phyloP scores from a whole-genome alignment of 306 rosid species.

The Dalbergia cochinchinensis region DNA sequence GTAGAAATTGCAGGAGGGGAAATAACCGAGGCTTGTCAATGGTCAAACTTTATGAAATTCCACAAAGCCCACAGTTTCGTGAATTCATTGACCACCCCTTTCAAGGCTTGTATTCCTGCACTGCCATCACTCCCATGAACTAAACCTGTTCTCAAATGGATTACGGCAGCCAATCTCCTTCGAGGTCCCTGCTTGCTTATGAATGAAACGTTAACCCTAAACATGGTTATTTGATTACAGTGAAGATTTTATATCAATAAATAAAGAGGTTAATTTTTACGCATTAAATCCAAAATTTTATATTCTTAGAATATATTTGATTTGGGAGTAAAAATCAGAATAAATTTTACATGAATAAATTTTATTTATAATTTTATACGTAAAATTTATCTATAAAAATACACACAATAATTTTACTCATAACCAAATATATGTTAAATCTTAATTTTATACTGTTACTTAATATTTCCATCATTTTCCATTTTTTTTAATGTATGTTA shows the following conservation, averaged over 20 bases:
- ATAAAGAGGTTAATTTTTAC: no score
- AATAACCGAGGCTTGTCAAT: constrained; percentile 4
- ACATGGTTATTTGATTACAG: no score
- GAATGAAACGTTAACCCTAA: neutral
- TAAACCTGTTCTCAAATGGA: neutral
- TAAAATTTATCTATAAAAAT: no score
- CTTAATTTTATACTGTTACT: neutral
- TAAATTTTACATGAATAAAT: no score
- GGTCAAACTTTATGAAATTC: constrained; percentile 38
- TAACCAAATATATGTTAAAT: no score
- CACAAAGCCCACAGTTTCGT: constrained; percentile 11
- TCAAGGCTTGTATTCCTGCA: neutral
- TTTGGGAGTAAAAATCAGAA: no score
- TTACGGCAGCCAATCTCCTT: neutral
- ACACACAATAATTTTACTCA: no score
- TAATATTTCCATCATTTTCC: neutral
- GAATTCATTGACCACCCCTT: constrained; percentile 34
- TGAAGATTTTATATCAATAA: no score
- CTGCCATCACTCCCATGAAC: neutral
- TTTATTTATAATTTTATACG: no score
- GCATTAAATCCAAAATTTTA: no score
- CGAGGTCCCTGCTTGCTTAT: no score
- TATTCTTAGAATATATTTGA: no score
- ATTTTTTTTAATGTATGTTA: neutral
- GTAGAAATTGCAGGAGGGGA: neutral